Evolutionary conservation across 495 filamentous ascomycete genomes (phyloP), one percentile per base, ranked within the genome.

Genomic region (Trichoderma asperelloides): DNA sequence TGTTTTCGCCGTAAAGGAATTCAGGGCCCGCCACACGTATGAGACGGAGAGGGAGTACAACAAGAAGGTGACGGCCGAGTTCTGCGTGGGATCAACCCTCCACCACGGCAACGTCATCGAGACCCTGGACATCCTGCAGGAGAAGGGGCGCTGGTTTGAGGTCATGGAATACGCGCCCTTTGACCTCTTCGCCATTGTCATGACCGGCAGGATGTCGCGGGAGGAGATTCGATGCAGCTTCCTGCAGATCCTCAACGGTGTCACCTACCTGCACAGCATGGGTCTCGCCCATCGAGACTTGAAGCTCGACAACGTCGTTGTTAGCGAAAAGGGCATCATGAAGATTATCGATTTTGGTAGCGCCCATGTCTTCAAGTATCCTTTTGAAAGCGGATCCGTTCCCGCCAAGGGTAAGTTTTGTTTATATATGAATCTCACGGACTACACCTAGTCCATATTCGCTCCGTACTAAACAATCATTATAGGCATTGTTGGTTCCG

Each of bases 261-360:
- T 98, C n/a, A 90, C 90, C n/a, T 99, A 97, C 72, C 81, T 99
- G 67, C 95, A 99, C 75, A 90, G 89, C 72, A 96, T 97, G 89
- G 95, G 95, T 8, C 79, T 99, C 45, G 92, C 96, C 15, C 95
- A 99, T 80, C 87, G 95, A 33, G 95, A 99, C 84, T 75, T 99
- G 70, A 99, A 99, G 76, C 77, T 99, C 71, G 95, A 99, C 78
- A 99, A 99, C 71, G 95, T 99, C 18, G 95, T 99, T 62, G 92
- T 99, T 63, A 98, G 93, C 71, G 90, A 97, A 71, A 86, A 88
- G 70, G 95, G 95, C n/a, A 97, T 99, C 69, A 96, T 99, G 90
- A 99, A 99, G 79, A 89, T 99, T 64, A 99, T 99, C 69, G 95
- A 99, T 76, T 99, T 99, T 79, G 95, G 95, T 65, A 98, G 95